Conservation (phyloP, 148 eudicot genomes). For the Heliamphora exappendiculata region DNA sequence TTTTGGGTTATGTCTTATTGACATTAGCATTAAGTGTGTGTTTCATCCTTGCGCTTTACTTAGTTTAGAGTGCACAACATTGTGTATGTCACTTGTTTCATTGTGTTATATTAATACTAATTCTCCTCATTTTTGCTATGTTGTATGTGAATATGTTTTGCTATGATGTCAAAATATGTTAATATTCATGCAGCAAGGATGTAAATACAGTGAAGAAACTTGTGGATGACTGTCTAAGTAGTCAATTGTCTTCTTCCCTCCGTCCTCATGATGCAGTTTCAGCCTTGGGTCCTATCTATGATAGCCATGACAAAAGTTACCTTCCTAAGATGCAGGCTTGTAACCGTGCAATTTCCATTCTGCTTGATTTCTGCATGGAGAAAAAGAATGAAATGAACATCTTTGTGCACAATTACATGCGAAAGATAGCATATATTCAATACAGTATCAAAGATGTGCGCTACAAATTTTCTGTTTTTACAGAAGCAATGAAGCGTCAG, state of each 20-base stretch:
- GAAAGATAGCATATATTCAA: slow-evolving; percentile 85
- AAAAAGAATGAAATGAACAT: slow-evolving; percentile 82
- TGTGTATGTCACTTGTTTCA: not conserved
- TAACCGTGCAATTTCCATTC: slow-evolving; percentile 55
- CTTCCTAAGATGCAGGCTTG: slow-evolving; percentile 81
- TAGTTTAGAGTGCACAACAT: not conserved
- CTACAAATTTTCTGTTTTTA: slow-evolving; percentile 76
- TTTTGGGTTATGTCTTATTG: not conserved
- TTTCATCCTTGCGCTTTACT: not conserved
- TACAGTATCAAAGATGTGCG: slow-evolving; percentile 79
- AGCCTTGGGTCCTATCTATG: slow-evolving; percentile 93
- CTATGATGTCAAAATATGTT: not conserved
- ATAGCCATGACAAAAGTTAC: slow-evolving; percentile 70
- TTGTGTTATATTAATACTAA: not conserved
- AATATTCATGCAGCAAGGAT: slow-evolving; percentile 63
- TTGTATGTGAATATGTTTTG: not conserved
- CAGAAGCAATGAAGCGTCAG: slow-evolving; percentile 88
- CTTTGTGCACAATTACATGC: slow-evolving; percentile 92
- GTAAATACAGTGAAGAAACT: slow-evolving; percentile 67
- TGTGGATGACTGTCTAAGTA: slow-evolving; percentile 63
- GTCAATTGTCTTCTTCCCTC: slow-evolving; percentile 60
- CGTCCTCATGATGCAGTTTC: slow-evolving; percentile 99
- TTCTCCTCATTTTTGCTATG: no score
- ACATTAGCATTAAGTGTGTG: not conserved
- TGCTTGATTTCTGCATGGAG: slow-evolving; percentile 51